Evolutionary conservation across 2,329 filamentous ascomycete species (phyloP), one percentile per base, ranked within the genome.

Genomic region (Metarhizium anisopliae): DNA sequence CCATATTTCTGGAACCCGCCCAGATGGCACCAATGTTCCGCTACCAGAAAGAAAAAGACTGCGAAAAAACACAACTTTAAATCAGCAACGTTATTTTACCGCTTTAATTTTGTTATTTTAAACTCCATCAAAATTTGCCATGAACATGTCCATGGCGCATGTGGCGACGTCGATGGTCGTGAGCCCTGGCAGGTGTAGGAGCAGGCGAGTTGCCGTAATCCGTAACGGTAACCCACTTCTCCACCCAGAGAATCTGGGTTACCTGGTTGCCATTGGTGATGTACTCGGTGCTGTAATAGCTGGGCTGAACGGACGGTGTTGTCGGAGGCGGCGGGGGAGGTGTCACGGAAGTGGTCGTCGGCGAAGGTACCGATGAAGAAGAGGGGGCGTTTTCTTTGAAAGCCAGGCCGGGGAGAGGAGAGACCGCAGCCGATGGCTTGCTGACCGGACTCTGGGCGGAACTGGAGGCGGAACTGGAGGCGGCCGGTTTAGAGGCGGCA

Each of bases 181-280:
- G 50, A 14, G 53, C 58, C 35, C 43, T 58, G 42, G 54, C 53
- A 10, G 63, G 59, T 13, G 61, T 53, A 30, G 71, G 71, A n/a
- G 74, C 68, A 0, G 76, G 76, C 5, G 71, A 66, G 2, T 72
- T 70, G 14, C 71, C 64, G 30, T 73, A 66, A 55, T 76, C 68
- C 0, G 78, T 82, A 16, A 82, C 77, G 53, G 77, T 82, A 32
- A 83, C 74, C 4, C 76, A 63, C 50, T 79, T 74, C 68, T 84
- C 74, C 53, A 80, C 77, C 76, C 79, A 82, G 13, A 83, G 66
- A 25, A 86, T 75, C 69, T 84, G 77, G 59, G 74, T 74, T 13
- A 86, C 78, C 6, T 75, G 61, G 49, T 74, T 72, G 53, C 75
- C 75, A 8, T 70, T 70, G 18, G 81, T 84, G 50, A 77, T 59